Conservation (phyloP, 2,329 filamentous ascomycete species). For the Diaporthe aspalathi region DNA sequence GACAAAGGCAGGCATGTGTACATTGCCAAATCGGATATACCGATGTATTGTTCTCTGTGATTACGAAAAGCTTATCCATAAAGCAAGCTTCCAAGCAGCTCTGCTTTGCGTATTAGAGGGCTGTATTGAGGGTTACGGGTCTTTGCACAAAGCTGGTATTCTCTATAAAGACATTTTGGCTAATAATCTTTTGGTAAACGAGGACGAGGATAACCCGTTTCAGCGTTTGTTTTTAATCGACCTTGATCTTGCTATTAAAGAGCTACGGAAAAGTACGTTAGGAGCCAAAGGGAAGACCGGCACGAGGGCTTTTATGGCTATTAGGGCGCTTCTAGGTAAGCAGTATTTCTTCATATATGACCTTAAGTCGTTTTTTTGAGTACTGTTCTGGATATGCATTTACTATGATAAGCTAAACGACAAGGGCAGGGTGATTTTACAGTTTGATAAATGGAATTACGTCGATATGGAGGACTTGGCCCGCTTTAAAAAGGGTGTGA, state of each 20-base stretch:
- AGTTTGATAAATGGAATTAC: conserved; percentile 43
- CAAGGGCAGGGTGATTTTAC: conserved; percentile 40
- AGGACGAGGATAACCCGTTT: conserved; percentile 53
- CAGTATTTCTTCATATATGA: conserved; percentile 59
- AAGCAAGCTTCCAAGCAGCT: conserved; percentile 46
- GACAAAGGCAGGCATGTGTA: not conserved
- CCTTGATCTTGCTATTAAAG: conserved; percentile 53
- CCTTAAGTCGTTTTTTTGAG: conserved; percentile 61
- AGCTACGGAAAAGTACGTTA: conserved; percentile 45
- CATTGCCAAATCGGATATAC: not conserved
- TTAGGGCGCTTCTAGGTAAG: conserved; percentile 55
- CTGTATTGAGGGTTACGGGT: conserved; percentile 49
- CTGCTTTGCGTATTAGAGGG: conserved; percentile 48
- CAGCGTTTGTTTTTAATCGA: conserved; percentile 56
- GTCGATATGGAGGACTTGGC: not conserved
- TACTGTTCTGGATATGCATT: conserved; percentile 59
- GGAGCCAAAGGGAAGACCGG: conserved; percentile 56
- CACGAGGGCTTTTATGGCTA: conserved; percentile 59
- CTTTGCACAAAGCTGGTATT: conserved; percentile 45
- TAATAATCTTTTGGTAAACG: conserved; percentile 56
- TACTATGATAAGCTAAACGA: conserved; percentile 49
- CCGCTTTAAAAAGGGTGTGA: not conserved
- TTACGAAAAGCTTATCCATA: conserved; percentile 51
- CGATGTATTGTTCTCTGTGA: conserved; percentile 40
- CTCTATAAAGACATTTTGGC: conserved; percentile 52